These are phyloP conservation scores for Sporothrix mexicana DNA, from an alignment of 2,329 filamentous ascomycete species.

Conservation along the genomic window DNA sequence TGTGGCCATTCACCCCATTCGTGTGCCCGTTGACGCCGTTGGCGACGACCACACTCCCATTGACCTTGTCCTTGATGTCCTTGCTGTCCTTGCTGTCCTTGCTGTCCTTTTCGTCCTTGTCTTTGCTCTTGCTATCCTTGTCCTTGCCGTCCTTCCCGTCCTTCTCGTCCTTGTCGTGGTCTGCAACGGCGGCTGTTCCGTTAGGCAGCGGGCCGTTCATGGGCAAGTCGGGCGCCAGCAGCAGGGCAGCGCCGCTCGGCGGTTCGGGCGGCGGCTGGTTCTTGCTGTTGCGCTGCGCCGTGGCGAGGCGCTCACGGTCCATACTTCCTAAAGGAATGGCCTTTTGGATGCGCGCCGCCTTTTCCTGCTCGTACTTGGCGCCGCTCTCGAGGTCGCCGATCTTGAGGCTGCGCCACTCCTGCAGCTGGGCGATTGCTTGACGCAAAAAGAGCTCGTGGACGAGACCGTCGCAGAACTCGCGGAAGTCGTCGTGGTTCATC, in stretches of 20 bases:
- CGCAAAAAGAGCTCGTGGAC: constrained; percentile 91
- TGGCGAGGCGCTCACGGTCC: constrained; percentile 78
- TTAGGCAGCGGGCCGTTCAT: constrained; percentile 52
- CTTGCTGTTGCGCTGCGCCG: constrained; percentile 69
- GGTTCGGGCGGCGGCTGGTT: constrained; percentile 73
- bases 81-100: constrained; percentile 12
- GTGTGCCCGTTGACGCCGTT: constrained; percentile 46
- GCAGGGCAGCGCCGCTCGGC: constrained; percentile 75
- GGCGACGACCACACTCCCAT: constrained; percentile 42
- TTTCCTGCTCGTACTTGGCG: constrained; percentile 92
- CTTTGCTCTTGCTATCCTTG: background rate
- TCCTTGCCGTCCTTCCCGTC: constrained; percentile 9
- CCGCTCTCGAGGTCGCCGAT: constrained; percentile 85
- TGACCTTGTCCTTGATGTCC: constrained; percentile 37
- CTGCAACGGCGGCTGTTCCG: constrained; percentile 51
- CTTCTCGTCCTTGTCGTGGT: constrained; percentile 29
- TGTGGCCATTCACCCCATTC: constrained; percentile 42
- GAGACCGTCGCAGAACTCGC: constrained; percentile 81
- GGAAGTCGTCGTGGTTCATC: constrained; percentile 94
- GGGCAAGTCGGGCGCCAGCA: constrained; percentile 76
- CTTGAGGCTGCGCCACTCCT: constrained; percentile 87
- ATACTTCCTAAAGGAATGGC: constrained; percentile 76
- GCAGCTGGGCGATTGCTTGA: constrained; percentile 85
- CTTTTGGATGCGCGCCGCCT: constrained; percentile 74
- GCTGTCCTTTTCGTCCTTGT: background rate